Evolutionary conservation across 1,284 basidiomycete genomes (phyloP), one percentile per base, ranked within the genome.

Genomic region (Ceratobasidium sp.): DNA sequence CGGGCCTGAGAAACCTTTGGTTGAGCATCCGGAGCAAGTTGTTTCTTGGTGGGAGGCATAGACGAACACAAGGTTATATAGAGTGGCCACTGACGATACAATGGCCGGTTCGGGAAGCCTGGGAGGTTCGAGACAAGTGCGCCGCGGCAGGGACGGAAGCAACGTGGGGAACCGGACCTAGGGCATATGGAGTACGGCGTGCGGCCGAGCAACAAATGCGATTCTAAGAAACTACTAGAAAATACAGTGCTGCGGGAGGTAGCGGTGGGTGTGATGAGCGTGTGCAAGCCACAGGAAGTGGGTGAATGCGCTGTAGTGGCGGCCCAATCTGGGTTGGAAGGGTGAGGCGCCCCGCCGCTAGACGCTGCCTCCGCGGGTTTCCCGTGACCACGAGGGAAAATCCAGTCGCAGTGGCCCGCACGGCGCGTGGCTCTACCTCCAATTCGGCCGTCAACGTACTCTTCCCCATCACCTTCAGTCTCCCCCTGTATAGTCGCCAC

Each of bases 91-190:
- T 52, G 47, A 32, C 11, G 50, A 38, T 38, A 35, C 49, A 50
- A 30, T 54, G 62, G 47, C 62, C 62, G 62, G 43, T 64, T 50
- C 26, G 62, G 62, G 41, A 64, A 64, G 46, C 6, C 18, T 11
- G 26, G 13, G 54, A 11, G 28, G 43, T 9, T 57, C 58, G 23
- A 63, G 61, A 26, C 61, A 63, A 14, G 43, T 44, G 23, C 61
- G 62, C 44, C 44, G 44, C 21, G 44, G 21, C 21, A 50, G 46
- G 47, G 21, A 35, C 63, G 63, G 63, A 66, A 66, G 63, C 63
- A 54, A 67, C 64, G 64, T 67, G 64, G 62, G 30, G 47, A 30
- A 46, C 35, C 64, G 64, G 64, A 67, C 64, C 49, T 28, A 55
- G 62, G 62, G 62, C 28, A 64, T 11, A 32, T 28, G 3, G 55